phyloP scores from a whole-genome alignment of 2,329 filamentous ascomycete species.

The Scedosporium boydii region DNA sequence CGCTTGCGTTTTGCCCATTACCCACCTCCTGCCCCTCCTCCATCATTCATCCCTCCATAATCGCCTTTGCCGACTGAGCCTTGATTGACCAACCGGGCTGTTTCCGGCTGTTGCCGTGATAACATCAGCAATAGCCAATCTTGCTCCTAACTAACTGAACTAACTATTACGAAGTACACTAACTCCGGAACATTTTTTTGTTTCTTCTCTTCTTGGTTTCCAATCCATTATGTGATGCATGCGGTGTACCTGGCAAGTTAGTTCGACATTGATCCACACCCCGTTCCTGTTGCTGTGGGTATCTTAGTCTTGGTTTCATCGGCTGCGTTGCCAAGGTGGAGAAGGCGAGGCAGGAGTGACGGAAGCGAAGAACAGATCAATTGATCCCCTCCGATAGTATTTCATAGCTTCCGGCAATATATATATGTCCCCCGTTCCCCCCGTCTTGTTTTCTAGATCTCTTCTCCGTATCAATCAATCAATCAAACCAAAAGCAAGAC shows the following conservation, averaged over 20 bases:
- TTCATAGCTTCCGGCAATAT: no score
- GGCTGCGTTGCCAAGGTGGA: not conserved
- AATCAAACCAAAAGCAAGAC: not conserved
- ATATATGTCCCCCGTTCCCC: no score
- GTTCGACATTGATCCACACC: not conserved
- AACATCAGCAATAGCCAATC: no score
- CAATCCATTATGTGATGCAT: not conserved
- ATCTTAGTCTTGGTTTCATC: not conserved
- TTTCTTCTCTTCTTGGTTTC: not conserved
- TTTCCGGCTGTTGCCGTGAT: no score
- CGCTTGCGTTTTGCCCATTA: no score
- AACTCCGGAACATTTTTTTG: no score
- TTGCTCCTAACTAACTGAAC: no score
- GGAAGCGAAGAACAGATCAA: slow-evolving; percentile 6
- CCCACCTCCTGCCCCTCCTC: no score
- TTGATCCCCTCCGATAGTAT: not conserved
- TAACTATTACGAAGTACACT: no score
- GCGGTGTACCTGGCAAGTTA: not conserved
- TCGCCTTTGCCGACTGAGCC: no score
- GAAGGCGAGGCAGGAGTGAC: not conserved
- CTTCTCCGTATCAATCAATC: not conserved
- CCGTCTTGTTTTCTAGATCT: not conserved
- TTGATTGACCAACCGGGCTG: no score
- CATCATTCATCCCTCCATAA: no score
- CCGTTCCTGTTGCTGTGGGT: not conserved